Base-by-base conservation (phyloP, 2,329 filamentous ascomycete genomes). In the Nigrospora osmanthi region DNA sequence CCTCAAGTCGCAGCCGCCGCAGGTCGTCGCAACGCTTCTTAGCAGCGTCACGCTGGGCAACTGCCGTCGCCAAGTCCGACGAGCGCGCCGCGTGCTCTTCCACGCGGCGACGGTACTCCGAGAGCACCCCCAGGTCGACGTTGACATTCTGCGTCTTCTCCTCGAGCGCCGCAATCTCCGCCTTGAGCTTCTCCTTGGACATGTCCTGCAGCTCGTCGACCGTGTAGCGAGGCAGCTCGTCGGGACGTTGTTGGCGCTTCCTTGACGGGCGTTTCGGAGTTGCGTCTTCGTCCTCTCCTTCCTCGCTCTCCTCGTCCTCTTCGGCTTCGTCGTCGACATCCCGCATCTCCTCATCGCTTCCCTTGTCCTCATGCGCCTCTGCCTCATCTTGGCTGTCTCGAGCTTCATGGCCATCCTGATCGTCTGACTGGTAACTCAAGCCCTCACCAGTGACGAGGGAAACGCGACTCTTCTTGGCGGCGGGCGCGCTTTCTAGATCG, bases 21-120 rank as follows among this genome's bases (percentile, higher is more conserved):
- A 98, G 81, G 53, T 96, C 89, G 58, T 97, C 91, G 55, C 90
- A 89, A 10, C 89, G 85, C 61, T 88, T 87, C 76, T 97, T 98
- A 53, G 89, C 89, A 1, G 80, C 70, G 61, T 98, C 94, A 44
- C 93, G 87, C 50, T 83, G 76, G 14, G 74, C 67, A 6, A 98
- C 80, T 3, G 91, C 89, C 42, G 78, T 75, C 43, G 86, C 83
- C 15, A 98, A 78, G 61, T 97, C 93, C 1, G 82, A 83, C n/a
- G 86, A 88, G 11, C 90, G 83, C 10, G 82, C 75, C 14, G 84
- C 80, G 59, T 95, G 83, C 60, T 95, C 89, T 52, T 89, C 84
- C 9, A 89, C 86, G 49, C 89, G 80, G 42, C 88, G 85, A 42
- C 89, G 86, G 63, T 95, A 96, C 62, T 95, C 89, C 14, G 85